Conservation (phyloP, 2,329 filamentous ascomycete species). For the Madurella mycetomatis region DNA sequence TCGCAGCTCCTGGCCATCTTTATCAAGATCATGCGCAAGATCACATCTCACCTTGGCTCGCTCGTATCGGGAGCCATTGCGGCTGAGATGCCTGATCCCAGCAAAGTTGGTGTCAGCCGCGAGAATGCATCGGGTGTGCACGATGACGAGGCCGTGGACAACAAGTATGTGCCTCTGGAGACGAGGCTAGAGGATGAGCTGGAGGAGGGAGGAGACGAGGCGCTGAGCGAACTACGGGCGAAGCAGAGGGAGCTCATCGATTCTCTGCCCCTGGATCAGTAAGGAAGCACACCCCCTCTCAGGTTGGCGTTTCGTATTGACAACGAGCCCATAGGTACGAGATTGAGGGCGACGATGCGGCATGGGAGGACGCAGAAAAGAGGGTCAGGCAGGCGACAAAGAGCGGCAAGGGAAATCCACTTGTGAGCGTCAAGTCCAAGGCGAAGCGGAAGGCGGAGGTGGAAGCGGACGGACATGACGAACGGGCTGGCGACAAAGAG, state of each 20-base stretch:
- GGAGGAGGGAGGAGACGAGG: conserved; percentile 75
- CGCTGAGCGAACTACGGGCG: conserved; percentile 64
- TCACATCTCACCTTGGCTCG: conserved; percentile 70
- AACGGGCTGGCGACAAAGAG: conserved; percentile 51
- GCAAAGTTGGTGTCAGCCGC: conserved; percentile 54
- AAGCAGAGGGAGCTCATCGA: conserved; percentile 88
- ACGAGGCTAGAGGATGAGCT: conserved; percentile 75
- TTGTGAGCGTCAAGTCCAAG: conserved; percentile 82
- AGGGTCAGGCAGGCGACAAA: conserved; percentile 59
- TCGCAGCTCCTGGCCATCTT: conserved; percentile 93
- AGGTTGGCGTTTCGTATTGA: neutral
- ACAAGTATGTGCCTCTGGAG: conserved; percentile 66
- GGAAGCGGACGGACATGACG: conserved; percentile 59
- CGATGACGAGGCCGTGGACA: conserved; percentile 63
- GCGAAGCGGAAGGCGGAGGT: conserved; percentile 67
- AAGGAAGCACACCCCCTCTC: conserved; percentile 35
- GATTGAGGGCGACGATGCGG: conserved; percentile 57
- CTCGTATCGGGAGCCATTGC: conserved; percentile 71
- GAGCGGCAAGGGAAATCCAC: conserved; percentile 53
- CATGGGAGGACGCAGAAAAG: conserved; percentile 69
- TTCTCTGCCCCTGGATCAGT: conserved; percentile 82
- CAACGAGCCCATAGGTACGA: conserved; percentile 50
- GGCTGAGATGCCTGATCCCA: conserved; percentile 57
- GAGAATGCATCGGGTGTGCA: conserved; percentile 60
- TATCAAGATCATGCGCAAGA: conserved; percentile 89